Evolutionary conservation across 2,329 filamentous ascomycete species (phyloP).

Genomic region (Alternaria hordeiaustralica): DNA sequence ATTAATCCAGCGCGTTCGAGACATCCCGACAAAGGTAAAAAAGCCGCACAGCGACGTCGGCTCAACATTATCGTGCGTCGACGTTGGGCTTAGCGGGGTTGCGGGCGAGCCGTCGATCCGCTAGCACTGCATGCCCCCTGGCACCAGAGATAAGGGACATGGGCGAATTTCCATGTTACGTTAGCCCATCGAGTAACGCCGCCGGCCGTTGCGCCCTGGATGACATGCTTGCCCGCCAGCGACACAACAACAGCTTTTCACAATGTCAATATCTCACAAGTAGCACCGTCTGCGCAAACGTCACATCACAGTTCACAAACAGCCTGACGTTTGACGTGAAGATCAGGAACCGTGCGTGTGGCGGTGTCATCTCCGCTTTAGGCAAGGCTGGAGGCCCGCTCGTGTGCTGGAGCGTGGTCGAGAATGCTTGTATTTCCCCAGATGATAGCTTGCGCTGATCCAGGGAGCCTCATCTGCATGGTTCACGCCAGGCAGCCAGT

Average conservation of each 20-base stretch:
- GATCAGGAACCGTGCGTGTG: slow-evolving; percentile 26
- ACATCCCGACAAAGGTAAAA: slow-evolving; percentile 21
- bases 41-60: slow-evolving; percentile 44
- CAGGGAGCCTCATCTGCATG: slow-evolving; percentile 16
- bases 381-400: slow-evolving; percentile 29
- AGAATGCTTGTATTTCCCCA: slow-evolving; percentile 35
- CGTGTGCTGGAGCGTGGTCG: slow-evolving; percentile 29
- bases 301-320: neutral
- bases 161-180: slow-evolving; percentile 24
- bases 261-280: neutral
- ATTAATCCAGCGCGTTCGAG: slow-evolving; percentile 15
- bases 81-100: slow-evolving; percentile 33
- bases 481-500: neutral
- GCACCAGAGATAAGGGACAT: slow-evolving; percentile 36
- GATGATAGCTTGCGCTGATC: slow-evolving; percentile 32
- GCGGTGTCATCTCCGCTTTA: slow-evolving; percentile 33
- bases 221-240: slow-evolving; percentile 21
- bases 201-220: slow-evolving; percentile 25
- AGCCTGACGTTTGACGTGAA: slow-evolving; percentile 8
- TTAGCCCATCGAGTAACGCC: slow-evolving; percentile 40
- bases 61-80: slow-evolving; percentile 29
- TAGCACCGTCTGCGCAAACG: neutral
- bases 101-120: slow-evolving; percentile 30
- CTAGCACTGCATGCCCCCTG: slow-evolving; percentile 29
- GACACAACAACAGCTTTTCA: slow-evolving; percentile 1